Evolutionary conservation across 2,329 filamentous ascomycete genomes (phyloP).

Genomic region (Penicillium sp.): DNA sequence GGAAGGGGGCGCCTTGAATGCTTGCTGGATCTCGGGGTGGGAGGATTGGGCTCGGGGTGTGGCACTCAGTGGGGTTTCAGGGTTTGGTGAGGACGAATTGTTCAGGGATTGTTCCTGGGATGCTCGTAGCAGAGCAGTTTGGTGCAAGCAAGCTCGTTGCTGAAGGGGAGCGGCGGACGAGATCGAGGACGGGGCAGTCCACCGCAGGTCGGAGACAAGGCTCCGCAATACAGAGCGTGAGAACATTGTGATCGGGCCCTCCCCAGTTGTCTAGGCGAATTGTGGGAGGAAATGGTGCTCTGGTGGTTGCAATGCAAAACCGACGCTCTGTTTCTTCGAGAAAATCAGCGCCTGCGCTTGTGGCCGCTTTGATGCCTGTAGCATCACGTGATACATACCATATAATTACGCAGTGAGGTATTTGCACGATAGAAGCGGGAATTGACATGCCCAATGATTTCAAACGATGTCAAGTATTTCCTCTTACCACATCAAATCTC

Average conservation of each 20-base stretch:
- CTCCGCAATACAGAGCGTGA: constrained; percentile 36
- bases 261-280: constrained; percentile 9
- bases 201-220: constrained; percentile 29
- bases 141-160: constrained; percentile 45
- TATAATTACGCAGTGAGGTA: neutral
- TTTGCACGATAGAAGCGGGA: constrained; percentile 1
- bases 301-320: constrained; percentile 12
- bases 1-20: constrained; percentile 7
- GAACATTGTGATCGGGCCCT: constrained; percentile 32
- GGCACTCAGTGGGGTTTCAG: constrained; percentile 31
- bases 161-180: constrained; percentile 25
- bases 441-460: no score
- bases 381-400: constrained; percentile 32
- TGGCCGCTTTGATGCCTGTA: constrained; percentile 30
- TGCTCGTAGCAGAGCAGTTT: constrained; percentile 30
- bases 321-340: constrained; percentile 22
- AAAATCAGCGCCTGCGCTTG: constrained; percentile 36
- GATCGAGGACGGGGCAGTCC: constrained; percentile 21
- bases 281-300: constrained; percentile 14
- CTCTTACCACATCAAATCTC: neutral
- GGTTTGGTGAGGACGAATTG: constrained; percentile 30
- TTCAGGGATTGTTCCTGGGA: constrained; percentile 27
- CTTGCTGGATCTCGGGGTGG: constrained; percentile 14
- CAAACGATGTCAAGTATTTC: no score
- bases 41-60: constrained; percentile 28